Conservation (phyloP, 495 filamentous ascomycete genomes). For the Penicillium alfredii region DNA sequence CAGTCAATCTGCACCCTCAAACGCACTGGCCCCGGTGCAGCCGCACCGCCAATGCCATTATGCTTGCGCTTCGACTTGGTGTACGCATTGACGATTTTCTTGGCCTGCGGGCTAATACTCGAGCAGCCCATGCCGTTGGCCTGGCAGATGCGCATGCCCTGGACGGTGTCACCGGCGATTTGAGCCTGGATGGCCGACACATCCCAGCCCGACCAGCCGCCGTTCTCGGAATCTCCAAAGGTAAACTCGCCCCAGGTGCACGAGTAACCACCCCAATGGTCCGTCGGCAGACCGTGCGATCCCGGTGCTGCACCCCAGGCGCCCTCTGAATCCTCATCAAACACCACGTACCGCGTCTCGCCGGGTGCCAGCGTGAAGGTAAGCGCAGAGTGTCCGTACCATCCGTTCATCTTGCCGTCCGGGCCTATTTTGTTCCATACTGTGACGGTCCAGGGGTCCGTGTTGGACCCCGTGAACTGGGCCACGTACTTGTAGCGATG, state of each 20-base stretch:
- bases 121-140: slow-evolving; percentile 27
- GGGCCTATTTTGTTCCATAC: slow-evolving; percentile 52
- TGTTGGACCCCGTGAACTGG: slow-evolving; percentile 35
- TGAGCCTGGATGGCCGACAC: slow-evolving; percentile 44
- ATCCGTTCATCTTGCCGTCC: slow-evolving; percentile 38
- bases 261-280: slow-evolving; percentile 33
- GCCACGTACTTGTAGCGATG: slow-evolving; percentile 43
- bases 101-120: slow-evolving; percentile 25
- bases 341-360: slow-evolving; percentile 40
- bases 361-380: slow-evolving; percentile 39
- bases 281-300: slow-evolving; percentile 22
- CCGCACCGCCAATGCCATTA: slow-evolving; percentile 34
- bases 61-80: slow-evolving; percentile 19
- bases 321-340: slow-evolving; percentile 44
- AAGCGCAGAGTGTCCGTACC: slow-evolving; percentile 40
- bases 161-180: slow-evolving; percentile 24
- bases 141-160: slow-evolving; percentile 36
- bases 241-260: slow-evolving; percentile 44
- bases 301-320: slow-evolving; percentile 35
- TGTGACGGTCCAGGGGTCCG: slow-evolving; percentile 34
- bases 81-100: slow-evolving; percentile 31
- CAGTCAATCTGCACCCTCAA: slow-evolving; percentile 30
- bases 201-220: slow-evolving; percentile 40
- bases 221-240: slow-evolving; percentile 32
- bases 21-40: slow-evolving; percentile 25